Base-by-base conservation (phyloP, 1,139 yeast species). In the Kluyveromyces marxianus region DNA sequence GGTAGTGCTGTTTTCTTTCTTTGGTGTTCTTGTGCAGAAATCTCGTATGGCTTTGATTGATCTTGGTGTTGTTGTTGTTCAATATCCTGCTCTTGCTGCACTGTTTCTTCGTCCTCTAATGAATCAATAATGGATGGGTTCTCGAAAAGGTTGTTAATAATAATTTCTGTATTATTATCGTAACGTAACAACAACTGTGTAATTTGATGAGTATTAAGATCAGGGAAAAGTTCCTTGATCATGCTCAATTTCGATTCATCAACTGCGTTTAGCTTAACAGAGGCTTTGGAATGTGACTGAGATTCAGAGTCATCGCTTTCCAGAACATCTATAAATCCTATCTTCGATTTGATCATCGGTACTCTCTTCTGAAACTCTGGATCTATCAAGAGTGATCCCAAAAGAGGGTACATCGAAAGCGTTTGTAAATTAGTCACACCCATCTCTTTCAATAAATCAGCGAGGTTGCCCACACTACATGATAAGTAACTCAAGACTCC, bases 141-240 rank as follows among this genome's bases (percentile, higher is more conserved):
- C 52, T 86, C 96, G 34, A 88, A 68, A 24, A 89, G 56, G 47
- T 70, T 60, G 50, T 81, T 72, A 1, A 86, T 82, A 0, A 79
- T 79, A 25, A 62, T 55, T 50, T 85, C 94, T 1, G 81, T 79
- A 47, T 78, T 70, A 27, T 72, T 68, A 38, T 72, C 69, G 54
- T 79, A 66, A 31, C 74, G 69, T 25, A 65, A 60, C 31, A 88
- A 65, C 1, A 83, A 55, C 1, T 68, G 65, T 8, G 63, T 67
- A 0, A 81, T 72, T 58, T 78, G 74, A 2, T 67, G 64, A 7
- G 59, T 58, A 0, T 74, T 66, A 32, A 83, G 56, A 32, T 70
- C 69, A 0, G 92, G 92, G 57, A 84, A 81, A 45, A 84, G 64
- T 37, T 77, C 84, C n/a, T 59, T 51, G 37, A 83, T 58, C 14